phyloP scores from a whole-genome alignment of 1,284 basidiomycete genomes.

The Naganishia liquefaciens region DNA sequence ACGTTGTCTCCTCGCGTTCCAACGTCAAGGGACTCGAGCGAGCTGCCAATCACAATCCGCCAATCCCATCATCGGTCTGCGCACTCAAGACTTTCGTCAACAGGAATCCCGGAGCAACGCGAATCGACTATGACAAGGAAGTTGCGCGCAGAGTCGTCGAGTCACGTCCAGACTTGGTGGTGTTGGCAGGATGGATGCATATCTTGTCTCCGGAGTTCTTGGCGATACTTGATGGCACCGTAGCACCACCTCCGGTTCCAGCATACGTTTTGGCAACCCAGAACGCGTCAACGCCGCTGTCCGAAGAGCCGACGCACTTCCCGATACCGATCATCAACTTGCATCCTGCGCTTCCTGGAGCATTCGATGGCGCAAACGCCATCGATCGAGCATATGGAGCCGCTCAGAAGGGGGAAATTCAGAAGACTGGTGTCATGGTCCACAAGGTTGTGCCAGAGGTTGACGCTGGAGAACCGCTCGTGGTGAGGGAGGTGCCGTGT shows the following conservation, averaged over 20 bases:
- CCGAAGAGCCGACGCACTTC: conserved; percentile 39
- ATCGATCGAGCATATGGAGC: conserved; percentile 88
- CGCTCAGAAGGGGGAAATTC: conserved; percentile 76
- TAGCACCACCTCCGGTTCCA: conserved; percentile 38
- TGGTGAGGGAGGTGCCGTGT: conserved; percentile 78
- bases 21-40: conserved; percentile 85
- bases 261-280: conserved; percentile 38
- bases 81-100: conserved; percentile 83
- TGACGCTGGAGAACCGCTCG: conserved; percentile 83
- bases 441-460: conserved; percentile 92
- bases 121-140: conserved; percentile 82
- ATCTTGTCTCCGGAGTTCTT: conserved; percentile 65
- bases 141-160: conserved; percentile 71
- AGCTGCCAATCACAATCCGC: conserved; percentile 66
- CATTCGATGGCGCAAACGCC: conserved; percentile 90
- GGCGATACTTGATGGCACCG: conserved; percentile 52
- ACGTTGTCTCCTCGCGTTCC: conserved; percentile 90
- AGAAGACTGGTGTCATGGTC: conserved; percentile 84
- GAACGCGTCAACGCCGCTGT: conserved; percentile 28
- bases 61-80: conserved; percentile 81
- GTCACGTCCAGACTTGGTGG: conserved; percentile 75
- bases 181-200: conserved; percentile 98
- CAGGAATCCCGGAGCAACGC: conserved; percentile 68
- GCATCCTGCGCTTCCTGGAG: conserved; percentile 91
- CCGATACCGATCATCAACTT: conserved; percentile 90